phyloP scores from a whole-genome alignment of 2,329 filamentous ascomycete genomes.

The Stagonosporopsis vannaccii region DNA sequence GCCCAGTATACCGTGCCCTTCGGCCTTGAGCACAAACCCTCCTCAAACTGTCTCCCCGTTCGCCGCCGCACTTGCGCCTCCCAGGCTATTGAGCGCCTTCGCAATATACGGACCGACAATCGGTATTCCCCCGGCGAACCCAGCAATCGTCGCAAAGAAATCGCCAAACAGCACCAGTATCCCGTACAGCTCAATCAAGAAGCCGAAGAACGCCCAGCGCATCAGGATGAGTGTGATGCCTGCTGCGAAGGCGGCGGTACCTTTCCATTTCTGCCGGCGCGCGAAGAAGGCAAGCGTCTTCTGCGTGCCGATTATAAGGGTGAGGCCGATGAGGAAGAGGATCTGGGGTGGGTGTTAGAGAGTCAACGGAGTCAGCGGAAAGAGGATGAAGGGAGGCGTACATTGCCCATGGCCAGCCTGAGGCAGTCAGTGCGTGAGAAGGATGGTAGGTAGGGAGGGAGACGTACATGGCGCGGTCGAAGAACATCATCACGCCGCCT shows the following conservation, averaged over 20 bases:
- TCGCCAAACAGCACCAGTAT: slow-evolving; percentile 95
- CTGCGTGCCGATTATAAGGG: slow-evolving; percentile 89
- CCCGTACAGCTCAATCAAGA: slow-evolving; percentile 89
- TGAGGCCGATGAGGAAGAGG: slow-evolving; percentile 95
- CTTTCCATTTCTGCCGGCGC: slow-evolving; percentile 88
- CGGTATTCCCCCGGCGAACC: slow-evolving; percentile 84
- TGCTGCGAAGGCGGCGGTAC: slow-evolving; percentile 84
- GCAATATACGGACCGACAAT: slow-evolving; percentile 88
- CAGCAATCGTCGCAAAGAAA: slow-evolving; percentile 90
- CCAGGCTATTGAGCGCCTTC: slow-evolving; percentile 70
- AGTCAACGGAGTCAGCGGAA: slow-evolving; percentile 16
- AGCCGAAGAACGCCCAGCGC: slow-evolving; percentile 90
- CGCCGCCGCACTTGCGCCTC: slow-evolving; percentile 14
- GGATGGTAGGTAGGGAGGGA: neutral
- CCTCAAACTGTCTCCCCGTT: slow-evolving; percentile 13
- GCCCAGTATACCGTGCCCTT: no score
- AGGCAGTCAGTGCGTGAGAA: slow-evolving; percentile 13
- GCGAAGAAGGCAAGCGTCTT: slow-evolving; percentile 96
- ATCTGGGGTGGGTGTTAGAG: no score
- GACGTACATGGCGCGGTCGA: slow-evolving; percentile 89
- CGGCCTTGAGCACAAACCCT: no score
- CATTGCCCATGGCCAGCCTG: slow-evolving; percentile 97
- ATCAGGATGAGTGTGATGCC: slow-evolving; percentile 87
- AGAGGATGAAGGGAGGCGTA: slow-evolving; percentile 51
- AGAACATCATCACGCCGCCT: slow-evolving; percentile 94